phyloP scores from a whole-genome alignment of 2,329 filamentous ascomycete genomes.

The Scolecobasidium constrictum region DNA sequence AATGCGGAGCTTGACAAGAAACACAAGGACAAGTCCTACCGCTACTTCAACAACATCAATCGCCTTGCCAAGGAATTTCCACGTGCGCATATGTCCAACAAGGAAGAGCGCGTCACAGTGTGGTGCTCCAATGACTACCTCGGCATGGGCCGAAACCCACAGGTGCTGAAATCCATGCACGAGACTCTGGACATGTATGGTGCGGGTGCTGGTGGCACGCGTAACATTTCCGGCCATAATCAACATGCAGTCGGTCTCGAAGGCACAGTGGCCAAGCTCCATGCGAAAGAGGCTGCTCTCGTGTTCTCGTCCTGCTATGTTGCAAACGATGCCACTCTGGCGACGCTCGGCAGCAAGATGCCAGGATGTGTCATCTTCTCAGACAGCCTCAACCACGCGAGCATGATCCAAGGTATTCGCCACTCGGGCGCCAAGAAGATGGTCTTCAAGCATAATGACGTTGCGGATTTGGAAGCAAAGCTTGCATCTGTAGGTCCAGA shows the following conservation, averaged over 20 bases:
- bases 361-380: slow-evolving; percentile 97
- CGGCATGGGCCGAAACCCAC: slow-evolving; percentile 86
- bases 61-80: slow-evolving; percentile 93
- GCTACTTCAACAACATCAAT: slow-evolving; percentile 99
- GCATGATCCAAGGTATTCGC: slow-evolving; percentile 98
- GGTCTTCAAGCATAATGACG: slow-evolving; percentile 97
- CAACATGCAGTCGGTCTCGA: slow-evolving; percentile 84
- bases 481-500: slow-evolving; percentile 75
- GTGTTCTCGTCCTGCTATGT: slow-evolving; percentile 98
- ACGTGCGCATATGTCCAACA: slow-evolving; percentile 76
- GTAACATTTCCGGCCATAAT: slow-evolving; percentile 98
- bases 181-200: slow-evolving; percentile 90
- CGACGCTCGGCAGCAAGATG: slow-evolving; percentile 92
- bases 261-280: slow-evolving; percentile 69
- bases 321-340: slow-evolving; percentile 92
- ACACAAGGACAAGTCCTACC: slow-evolving; percentile 98
- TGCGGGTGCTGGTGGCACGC: slow-evolving; percentile 85
- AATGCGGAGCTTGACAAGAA: slow-evolving; percentile 87
- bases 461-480: slow-evolving; percentile 87
- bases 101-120: slow-evolving; percentile 81
- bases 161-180: slow-evolving; percentile 87
- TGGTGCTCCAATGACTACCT: slow-evolving; percentile 99
- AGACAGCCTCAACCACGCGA: slow-evolving; percentile 93
- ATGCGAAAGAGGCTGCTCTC: slow-evolving; percentile 82
- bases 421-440: slow-evolving; percentile 96